Percentiles rank a stretch among this genome's conserved stretches.
These are phyloP conservation scores for Nicotiana obtusifolia DNA, from an alignment of 257 asterid species.

Conservation along the genomic window DNA sequence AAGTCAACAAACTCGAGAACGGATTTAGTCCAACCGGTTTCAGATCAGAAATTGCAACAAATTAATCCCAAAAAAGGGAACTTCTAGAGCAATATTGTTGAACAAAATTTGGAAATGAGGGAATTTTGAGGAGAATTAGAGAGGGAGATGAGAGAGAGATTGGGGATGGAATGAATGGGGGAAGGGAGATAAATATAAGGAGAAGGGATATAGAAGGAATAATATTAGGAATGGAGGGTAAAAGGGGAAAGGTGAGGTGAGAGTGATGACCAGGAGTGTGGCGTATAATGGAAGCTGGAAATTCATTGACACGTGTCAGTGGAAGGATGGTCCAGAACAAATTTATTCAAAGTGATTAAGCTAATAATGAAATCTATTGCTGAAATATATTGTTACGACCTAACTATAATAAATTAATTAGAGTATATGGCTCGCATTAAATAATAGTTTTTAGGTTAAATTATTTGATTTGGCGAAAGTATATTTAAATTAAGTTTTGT, in stretches of 20 bases:
- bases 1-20: conserved; percentile 9
- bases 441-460: no score
- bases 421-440: no score
- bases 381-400: no score
- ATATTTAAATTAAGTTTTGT: no score
- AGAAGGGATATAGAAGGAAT: background rate
- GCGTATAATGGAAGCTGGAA: background rate
- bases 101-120: background rate
- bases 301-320: background rate
- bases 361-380: no score
- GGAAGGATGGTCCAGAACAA: background rate
- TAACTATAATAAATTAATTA: no score
- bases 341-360: background rate
- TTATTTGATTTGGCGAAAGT: no score
- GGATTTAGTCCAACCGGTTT: background rate
- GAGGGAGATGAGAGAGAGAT: background rate
- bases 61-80: background rate
- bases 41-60: conserved; percentile 10
- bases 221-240: background rate
- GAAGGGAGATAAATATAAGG: background rate
- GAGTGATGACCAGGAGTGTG: background rate
- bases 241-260: background rate
- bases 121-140: background rate
- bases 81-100: background rate
- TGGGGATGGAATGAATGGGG: background rate